phyloP scores from a whole-genome alignment of 768 basidiomycete species.

The Porphyrellus cyaneotinctus region DNA sequence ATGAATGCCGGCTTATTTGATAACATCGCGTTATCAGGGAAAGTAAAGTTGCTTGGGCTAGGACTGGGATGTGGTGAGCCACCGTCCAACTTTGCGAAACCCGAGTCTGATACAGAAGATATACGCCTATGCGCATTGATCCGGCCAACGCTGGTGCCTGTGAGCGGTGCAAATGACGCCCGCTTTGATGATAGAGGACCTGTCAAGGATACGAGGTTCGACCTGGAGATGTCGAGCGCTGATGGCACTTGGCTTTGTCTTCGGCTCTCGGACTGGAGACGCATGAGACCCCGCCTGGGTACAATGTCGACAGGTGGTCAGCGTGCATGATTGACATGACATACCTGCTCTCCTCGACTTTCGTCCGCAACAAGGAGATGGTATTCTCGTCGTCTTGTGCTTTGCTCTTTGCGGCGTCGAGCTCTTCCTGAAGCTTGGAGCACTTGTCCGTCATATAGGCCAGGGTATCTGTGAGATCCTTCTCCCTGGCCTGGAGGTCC shows the following conservation, averaged over 20 bases:
- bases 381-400: slow-evolving; percentile 73
- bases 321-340: slow-evolving; percentile 14
- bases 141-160: slow-evolving; percentile 46
- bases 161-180: slow-evolving; percentile 72
- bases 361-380: slow-evolving; percentile 68
- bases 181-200: slow-evolving; percentile 59
- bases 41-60: slow-evolving; percentile 34
- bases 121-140: slow-evolving; percentile 60
- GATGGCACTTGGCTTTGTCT: slow-evolving; percentile 52
- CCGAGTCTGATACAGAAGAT: slow-evolving; percentile 70
- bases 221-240: slow-evolving; percentile 54
- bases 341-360: slow-evolving; percentile 85
- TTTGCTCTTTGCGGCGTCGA: slow-evolving; percentile 47
- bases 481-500: slow-evolving; percentile 49
- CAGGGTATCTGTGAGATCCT: slow-evolving; percentile 59
- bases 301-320: slow-evolving; percentile 5
- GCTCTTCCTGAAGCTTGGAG: slow-evolving; percentile 51
- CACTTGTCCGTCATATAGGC: slow-evolving; percentile 65
- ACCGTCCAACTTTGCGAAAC: slow-evolving; percentile 33
- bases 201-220: slow-evolving; percentile 35
- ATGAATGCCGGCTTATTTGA: slow-evolving; percentile 20
- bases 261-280: slow-evolving; percentile 73
- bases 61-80: slow-evolving; percentile 30
- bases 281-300: slow-evolving; percentile 77
- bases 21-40: slow-evolving; percentile 29